These are phyloP conservation scores for Kuraishia borneana DNA, from an alignment of 805 yeast genomes.

Conservation along the genomic window DNA sequence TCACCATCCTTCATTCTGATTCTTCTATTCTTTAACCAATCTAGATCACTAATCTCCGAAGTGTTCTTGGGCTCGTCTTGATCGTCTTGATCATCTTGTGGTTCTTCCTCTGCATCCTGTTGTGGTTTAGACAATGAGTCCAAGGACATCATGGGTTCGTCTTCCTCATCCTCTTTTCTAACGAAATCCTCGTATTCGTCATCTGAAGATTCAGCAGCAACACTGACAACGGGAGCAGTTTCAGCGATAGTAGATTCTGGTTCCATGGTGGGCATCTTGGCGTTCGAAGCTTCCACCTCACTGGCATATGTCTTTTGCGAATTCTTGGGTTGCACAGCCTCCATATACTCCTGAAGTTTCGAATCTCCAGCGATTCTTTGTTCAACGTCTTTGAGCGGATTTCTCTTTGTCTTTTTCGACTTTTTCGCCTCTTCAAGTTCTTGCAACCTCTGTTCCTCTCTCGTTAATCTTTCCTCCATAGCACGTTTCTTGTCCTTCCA, in stretches of 20 bases:
- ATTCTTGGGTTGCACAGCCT: constrained; percentile 68
- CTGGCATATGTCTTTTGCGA: constrained; percentile 70
- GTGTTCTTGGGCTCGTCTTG: constrained; percentile 6
- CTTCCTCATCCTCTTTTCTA: constrained; percentile 26
- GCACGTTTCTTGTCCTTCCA: constrained; percentile 37
- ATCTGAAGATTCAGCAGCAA: constrained; percentile 33
- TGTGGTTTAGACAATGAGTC: constrained; percentile 1
- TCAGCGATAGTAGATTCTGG: constrained; percentile 32
- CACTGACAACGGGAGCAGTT: constrained; percentile 15
- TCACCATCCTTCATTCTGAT: constrained; percentile 51
- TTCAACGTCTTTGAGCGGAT: constrained; percentile 27
- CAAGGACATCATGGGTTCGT: constrained; percentile 33
- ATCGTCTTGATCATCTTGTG: not conserved
- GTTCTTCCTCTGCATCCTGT: constrained; percentile 3
- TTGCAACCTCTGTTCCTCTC: constrained; percentile 37
- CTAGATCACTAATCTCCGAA: constrained; percentile 58
- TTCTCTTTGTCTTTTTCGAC: constrained; percentile 24
- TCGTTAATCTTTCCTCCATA: constrained; percentile 38
- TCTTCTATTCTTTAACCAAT: constrained; percentile 76
- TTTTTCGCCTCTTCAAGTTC: constrained; percentile 34
- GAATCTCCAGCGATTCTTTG: constrained; percentile 54
- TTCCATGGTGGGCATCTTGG: constrained; percentile 32
- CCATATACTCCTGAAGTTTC: constrained; percentile 68
- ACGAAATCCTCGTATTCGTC: constrained; percentile 40
- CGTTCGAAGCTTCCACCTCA: constrained; percentile 37